Conservation (phyloP, 495 filamentous ascomycete species). For the Amphirosellinia nigrospora region DNA sequence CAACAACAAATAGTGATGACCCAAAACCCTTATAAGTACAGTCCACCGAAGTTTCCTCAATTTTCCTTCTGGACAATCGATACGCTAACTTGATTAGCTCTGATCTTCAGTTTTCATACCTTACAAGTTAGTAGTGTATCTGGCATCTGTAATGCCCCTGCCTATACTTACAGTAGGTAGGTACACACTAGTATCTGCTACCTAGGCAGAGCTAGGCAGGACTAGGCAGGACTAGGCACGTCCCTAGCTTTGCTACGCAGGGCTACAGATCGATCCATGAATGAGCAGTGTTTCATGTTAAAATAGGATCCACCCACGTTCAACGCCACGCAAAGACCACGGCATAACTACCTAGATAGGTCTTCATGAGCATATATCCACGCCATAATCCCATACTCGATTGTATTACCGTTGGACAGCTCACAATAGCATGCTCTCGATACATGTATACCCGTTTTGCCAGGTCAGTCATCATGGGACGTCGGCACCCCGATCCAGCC, state of each 20-base stretch:
- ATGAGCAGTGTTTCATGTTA: slow-evolving; percentile 25
- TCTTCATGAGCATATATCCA: not conserved
- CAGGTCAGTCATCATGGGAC: not conserved
- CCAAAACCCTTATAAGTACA: too few species aligned
- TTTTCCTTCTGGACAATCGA: not conserved
- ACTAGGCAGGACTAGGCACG: too few species aligned
- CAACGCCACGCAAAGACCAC: not conserved
- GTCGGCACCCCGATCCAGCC: not conserved
- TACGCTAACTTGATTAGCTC: not conserved
- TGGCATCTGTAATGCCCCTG: too few species aligned
- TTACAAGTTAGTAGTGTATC: too few species aligned
- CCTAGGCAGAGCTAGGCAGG: too few species aligned
- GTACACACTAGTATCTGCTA: too few species aligned
- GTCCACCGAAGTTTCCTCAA: not conserved
- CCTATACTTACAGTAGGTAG: too few species aligned
- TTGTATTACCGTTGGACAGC: not conserved
- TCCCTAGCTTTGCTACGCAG: slow-evolving; percentile 14
- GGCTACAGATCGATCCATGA: slow-evolving; percentile 24
- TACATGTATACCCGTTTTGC: not conserved
- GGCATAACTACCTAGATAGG: not conserved
- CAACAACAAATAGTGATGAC: too few species aligned
- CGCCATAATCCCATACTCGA: not conserved
- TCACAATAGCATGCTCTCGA: not conserved
- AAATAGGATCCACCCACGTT: slow-evolving; percentile 23
- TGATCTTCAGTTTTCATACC: not conserved